Evolutionary conservation across 768 basidiomycete species (phyloP), one percentile per base, ranked within the genome.

Genomic region (Hygrophoropsis aurantiaca): DNA sequence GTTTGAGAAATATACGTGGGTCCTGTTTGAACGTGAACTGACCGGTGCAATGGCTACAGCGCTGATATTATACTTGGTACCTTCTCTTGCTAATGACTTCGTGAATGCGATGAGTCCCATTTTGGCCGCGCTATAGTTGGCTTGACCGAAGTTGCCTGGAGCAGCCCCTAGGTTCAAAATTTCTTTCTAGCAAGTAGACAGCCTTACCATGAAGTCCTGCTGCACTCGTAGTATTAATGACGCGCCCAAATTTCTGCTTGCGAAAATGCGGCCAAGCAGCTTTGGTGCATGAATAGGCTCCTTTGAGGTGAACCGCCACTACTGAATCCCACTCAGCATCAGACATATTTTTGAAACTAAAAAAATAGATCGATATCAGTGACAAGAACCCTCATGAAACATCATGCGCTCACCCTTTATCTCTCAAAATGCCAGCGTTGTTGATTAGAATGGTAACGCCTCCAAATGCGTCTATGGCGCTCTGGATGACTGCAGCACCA

Each of bases 121-220:
- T 78, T 99, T 98, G 2, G 94, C 95, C 2, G 95, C 92, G 39
- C 93, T 94, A 67, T 98, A 99, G 67, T 98, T 99, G 11, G 93
- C 85, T 68, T 97, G 94, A 9, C 97, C 97, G 62, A 95, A 90
- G 73, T 95, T 97, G 7, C 93, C 88, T 90, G 51, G 10, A 27
- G 9, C 13, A 27, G 39, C 34, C 32, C 34, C 11, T 34, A 5
- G 20, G 42, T 25, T 24, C 7, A 21, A 11, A 26, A 19, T 23
- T 44, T 9, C 13, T 15, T 4, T 2, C 8, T 34, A 26, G 25
- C 30, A 43, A 9, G 35, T 25, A 20, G 34, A 18, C 40, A 23
- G 21, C 62, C 79, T 32, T 46, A 89, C 90, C 94, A 58, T 94
- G 95, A 26, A 97, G 70, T 5, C 95, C 95, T 50, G 95, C 94